Conservation (phyloP, 1,139 yeast genomes). For the Taiozyma sp. region DNA sequence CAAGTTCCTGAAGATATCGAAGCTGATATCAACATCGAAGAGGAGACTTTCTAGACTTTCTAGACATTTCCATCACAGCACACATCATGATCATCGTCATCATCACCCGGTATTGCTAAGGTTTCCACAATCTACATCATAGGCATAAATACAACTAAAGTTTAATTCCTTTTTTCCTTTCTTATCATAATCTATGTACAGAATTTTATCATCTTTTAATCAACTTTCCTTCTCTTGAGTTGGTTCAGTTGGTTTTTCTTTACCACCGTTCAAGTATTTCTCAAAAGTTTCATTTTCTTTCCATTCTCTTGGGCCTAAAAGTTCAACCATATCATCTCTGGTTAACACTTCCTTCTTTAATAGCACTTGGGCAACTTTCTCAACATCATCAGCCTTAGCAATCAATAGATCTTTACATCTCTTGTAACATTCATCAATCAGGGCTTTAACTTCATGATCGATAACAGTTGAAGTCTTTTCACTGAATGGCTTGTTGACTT, state of each 20-base stretch:
- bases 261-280: constrained; percentile 46
- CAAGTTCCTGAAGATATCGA: constrained; percentile 29
- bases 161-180: neutral
- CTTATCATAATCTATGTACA: constrained; percentile 5
- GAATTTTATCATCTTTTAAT: neutral
- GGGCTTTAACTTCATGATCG: constrained; percentile 59
- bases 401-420: constrained; percentile 49
- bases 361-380: constrained; percentile 63
- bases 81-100: neutral
- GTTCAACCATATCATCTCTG: constrained; percentile 72
- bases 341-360: constrained; percentile 67
- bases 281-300: constrained; percentile 80
- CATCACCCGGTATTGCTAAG: neutral
- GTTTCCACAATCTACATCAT: neutral
- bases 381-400: constrained; percentile 58
- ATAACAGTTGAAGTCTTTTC: constrained; percentile 63
- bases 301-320: constrained; percentile 73
- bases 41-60: constrained; percentile 18
- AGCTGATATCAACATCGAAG: constrained; percentile 21
- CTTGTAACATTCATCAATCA: constrained; percentile 48
- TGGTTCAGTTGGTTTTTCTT: constrained; percentile 10
- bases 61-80: neutral
- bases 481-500: constrained; percentile 62
- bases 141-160: neutral
- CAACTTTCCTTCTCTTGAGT: neutral